phyloP scores from a whole-genome alignment of 768 basidiomycete species.

The Phlebiopsis gigantea region DNA sequence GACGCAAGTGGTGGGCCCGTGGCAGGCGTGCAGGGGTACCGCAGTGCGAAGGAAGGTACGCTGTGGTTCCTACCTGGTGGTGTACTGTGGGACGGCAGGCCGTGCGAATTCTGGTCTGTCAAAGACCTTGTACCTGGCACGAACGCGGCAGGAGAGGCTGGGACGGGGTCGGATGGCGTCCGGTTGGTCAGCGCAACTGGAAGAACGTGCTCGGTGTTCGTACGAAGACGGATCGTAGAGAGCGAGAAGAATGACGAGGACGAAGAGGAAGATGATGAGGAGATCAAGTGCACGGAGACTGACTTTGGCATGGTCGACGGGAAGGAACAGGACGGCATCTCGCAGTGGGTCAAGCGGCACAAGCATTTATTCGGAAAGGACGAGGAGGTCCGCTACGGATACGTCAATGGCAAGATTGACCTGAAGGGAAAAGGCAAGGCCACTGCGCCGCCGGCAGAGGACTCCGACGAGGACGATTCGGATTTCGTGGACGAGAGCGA shows the following conservation, averaged over 20 bases:
- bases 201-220: slow-evolving; percentile 57
- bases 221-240: slow-evolving; percentile 31
- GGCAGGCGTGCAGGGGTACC: slow-evolving; percentile 64
- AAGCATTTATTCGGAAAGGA: slow-evolving; percentile 40
- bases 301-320: slow-evolving; percentile 72
- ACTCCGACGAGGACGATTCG: slow-evolving; percentile 27
- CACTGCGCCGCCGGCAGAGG: slow-evolving; percentile 13
- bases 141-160: slow-evolving; percentile 31
- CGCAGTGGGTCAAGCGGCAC: slow-evolving; percentile 57
- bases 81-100: slow-evolving; percentile 71
- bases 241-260: slow-evolving; percentile 11
- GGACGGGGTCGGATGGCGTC: slow-evolving; percentile 35
- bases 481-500: slow-evolving; percentile 28
- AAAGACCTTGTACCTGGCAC: slow-evolving; percentile 37
- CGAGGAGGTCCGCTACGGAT: slow-evolving; percentile 5
- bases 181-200: slow-evolving; percentile 59
- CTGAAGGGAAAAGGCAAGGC: slow-evolving; percentile 13
- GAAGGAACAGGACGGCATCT: slow-evolving; percentile 59
- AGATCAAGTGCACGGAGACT: slow-evolving; percentile 49
- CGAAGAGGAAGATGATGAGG: slow-evolving; percentile 31
- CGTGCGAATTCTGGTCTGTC: slow-evolving; percentile 72
- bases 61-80: slow-evolving; percentile 69
- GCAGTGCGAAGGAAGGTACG: slow-evolving; percentile 64
- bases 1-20: slow-evolving; percentile 10
- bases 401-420: slow-evolving; percentile 11